phyloP scores from a whole-genome alignment of 106 monocot species.

The Dendrobium catenatum region DNA sequence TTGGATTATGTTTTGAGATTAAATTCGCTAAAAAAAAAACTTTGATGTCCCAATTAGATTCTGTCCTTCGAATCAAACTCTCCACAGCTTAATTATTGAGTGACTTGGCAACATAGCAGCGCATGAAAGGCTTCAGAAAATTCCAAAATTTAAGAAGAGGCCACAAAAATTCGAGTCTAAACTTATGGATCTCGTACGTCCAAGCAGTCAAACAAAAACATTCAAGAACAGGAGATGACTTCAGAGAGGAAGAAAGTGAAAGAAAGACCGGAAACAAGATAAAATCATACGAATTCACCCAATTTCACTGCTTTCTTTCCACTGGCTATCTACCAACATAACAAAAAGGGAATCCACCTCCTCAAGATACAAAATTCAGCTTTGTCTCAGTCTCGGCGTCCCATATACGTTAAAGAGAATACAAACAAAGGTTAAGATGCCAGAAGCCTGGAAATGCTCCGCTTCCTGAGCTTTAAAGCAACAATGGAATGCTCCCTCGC shows the following conservation, averaged over 20 bases:
- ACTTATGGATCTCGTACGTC: not conserved
- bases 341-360: not conserved
- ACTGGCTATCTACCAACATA: not conserved
- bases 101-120: not conserved
- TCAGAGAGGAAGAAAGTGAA: not conserved
- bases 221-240: not conserved
- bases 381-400: not conserved
- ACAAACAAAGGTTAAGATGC: not conserved
- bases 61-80: not conserved
- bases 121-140: not conserved
- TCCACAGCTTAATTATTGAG: not conserved
- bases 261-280: not conserved
- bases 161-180: not conserved
- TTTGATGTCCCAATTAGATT: not conserved
- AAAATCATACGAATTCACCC: not conserved
- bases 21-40: too few species aligned
- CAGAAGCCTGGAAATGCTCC: not conserved
- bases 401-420: not conserved
- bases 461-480: not conserved
- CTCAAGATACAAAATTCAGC: not conserved
- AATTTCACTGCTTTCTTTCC: not conserved
- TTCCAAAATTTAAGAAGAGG: not conserved
- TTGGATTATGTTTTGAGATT: too few species aligned
- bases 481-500: not conserved
- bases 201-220: not conserved